Base-by-base conservation (phyloP, 805 yeast species). In the Teunomyces barrocoloradensis region DNA sequence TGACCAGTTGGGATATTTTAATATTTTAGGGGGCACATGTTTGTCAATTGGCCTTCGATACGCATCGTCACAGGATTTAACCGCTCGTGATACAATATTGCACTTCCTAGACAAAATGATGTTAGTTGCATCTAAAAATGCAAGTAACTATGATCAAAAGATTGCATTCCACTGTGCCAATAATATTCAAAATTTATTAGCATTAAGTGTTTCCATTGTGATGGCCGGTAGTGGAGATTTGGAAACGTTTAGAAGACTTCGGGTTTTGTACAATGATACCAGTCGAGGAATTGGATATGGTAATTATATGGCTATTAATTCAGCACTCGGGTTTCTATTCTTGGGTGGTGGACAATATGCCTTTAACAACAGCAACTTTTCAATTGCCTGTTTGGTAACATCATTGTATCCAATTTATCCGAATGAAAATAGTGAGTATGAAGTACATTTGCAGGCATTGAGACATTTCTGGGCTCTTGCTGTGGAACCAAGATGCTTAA, bases 201-300 rank as follows among this genome's bases (percentile, higher is more conserved):
- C 84, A 1, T 63, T 92, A 4, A 78, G 94, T 6, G 63, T 79
- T 5, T 79, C 97, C 0, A 72, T 89, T 23, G 76, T 90, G 0
- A 87, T 89, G 87, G 91, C 96, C 1, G 96, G 97, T 1, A 81
- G 90, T 12, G 98, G 99, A 1, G 97, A 94, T 61, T 65, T 91
- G 45, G 87, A 82, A 38, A 79, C 84, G 0, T 78, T 94, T 53
- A 75, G 91, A 55, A 74, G 97, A 44, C 69, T 89, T 37, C 74
- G 96, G 49, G 76, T 78, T 21, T 66, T 89, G 28, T 90, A 87
- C 60, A 87, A 85, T 17, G 73, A 77, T 10, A 75, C 79, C 0
- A 71, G 70, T 25, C 68, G 64, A 32, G 74, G 58, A 34, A 65
- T 72, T 39, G 72, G 74, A 7, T 89, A 79, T 62, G 94, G 96